phyloP scores from a whole-genome alignment of 495 filamentous ascomycete species.

The Tuber umbilicatum region DNA sequence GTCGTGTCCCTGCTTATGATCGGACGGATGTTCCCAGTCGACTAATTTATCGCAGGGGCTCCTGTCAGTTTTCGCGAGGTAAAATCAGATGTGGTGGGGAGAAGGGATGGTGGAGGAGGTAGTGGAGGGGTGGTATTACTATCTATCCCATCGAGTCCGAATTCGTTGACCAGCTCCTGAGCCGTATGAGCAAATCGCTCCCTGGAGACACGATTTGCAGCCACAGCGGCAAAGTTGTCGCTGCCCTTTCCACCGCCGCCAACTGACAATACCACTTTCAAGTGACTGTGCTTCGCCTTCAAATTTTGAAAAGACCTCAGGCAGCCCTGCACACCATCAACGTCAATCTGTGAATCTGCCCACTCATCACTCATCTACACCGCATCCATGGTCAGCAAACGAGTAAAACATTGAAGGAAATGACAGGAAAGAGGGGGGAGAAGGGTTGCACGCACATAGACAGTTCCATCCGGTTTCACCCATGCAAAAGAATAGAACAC shows the following conservation, averaged over 20 bases:
- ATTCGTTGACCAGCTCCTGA: constrained; percentile 62
- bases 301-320: constrained; percentile 67
- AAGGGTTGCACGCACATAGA: constrained; percentile 57
- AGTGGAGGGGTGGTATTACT: constrained; percentile 46
- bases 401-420: constrained; percentile 36
- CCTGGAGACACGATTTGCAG: constrained; percentile 53
- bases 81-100: constrained; percentile 1
- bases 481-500: constrained; percentile 89
- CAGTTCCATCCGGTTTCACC: constrained; percentile 69
- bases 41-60: constrained; percentile 50
- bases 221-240: constrained; percentile 68
- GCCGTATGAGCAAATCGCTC: constrained; percentile 71
- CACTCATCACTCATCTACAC: constrained; percentile 75
- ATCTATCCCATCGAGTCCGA: constrained; percentile 78
- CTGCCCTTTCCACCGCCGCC: constrained; percentile 75
- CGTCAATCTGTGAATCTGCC: constrained; percentile 71
- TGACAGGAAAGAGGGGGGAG: constrained; percentile 17
- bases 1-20: constrained; percentile 61
- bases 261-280: constrained; percentile 78
- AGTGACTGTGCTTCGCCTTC: constrained; percentile 66
- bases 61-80: neutral
- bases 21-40: constrained; percentile 82
- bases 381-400: constrained; percentile 22
- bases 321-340: constrained; percentile 71
- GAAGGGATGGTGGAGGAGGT: neutral